Evolutionary conservation across 192 early-diverging fungal species (phyloP), one percentile per base, ranked within the genome.

Genomic region (Rhizoclosmatium globosum): DNA sequence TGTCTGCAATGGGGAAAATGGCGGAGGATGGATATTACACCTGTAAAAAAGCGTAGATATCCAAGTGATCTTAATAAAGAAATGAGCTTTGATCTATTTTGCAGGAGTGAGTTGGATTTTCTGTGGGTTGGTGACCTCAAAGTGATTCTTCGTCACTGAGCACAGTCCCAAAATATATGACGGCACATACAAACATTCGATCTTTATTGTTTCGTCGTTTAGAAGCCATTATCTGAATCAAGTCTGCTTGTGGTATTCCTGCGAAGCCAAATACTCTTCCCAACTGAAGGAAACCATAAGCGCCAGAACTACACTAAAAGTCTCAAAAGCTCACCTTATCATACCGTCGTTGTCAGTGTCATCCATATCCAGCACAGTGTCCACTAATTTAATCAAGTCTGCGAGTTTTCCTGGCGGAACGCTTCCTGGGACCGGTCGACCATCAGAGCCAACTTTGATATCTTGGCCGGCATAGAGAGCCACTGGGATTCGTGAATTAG

Each of bases 341-440:
- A 81, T 83, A 9, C 88, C 88, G 77, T 95, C 92, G 71, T 88
- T 88, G 78, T 95, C 83, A 21, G 83, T 83, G 85, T 95, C 94
- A 71, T 94, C 93, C 74, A 94, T 91, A 31, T 77, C 83, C 64
- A 95, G 82, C 42, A 91, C 91, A 81, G 92, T 90, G 78, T 94
- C 93, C 47, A 94, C 87, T 88, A 92, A 88, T 4, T 87, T 83
- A 62, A 85, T 84, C 44, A 94, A 78, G 44, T 92, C 88, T 23
- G 83, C 67, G 4, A 76, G 61, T 7, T 43, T 31, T 3, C 17
- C 15, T 43, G 60, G 38, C 47, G 61, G 39, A 3, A 43, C 19
- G 23, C 41, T 64, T 17, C 53, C 64, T 13, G 9, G 11, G 0
- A 41, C 46, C 2, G 74, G 72, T 31, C 59, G 45, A 38, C 65